Evolutionary conservation across 768 basidiomycete genomes (phyloP).

Genomic region (Suillus placidus): DNA sequence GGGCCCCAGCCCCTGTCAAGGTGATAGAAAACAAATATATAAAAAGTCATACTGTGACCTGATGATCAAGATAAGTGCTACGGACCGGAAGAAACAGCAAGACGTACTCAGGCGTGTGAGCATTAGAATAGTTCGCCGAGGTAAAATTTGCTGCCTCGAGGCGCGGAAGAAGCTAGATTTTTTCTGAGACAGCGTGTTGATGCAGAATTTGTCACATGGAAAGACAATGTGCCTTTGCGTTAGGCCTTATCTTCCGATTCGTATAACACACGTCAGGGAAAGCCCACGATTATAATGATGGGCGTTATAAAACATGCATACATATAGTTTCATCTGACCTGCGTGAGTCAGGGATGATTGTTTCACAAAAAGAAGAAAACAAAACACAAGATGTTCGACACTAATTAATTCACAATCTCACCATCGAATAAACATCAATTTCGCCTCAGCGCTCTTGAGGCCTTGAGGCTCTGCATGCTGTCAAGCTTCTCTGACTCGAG

Average conservation of each 20-base stretch:
- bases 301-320: too few relatives aligned
- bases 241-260: not conserved
- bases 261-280: not conserved
- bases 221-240: not conserved
- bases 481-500: constrained; percentile 91
- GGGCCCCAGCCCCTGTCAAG: too few relatives aligned
- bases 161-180: not conserved
- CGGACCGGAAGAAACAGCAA: not conserved
- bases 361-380: not conserved
- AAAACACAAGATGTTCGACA: not conserved
- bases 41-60: not conserved
- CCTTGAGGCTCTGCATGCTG: constrained; percentile 54
- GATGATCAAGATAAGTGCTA: not conserved
- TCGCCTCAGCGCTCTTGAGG: constrained; percentile 68
- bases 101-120: not conserved
- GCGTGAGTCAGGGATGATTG: not conserved
- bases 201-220: not conserved
- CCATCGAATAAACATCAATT: constrained; percentile 48
- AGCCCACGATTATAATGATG: not conserved
- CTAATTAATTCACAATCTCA: constrained; percentile 44
- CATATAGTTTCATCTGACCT: too few relatives aligned
- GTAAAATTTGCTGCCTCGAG: not conserved
- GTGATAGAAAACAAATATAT: not conserved
- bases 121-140: not conserved
- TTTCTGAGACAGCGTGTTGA: not conserved